Conservation (phyloP, 2,329 filamentous ascomycete genomes). For the Fusarium sacchari region DNA sequence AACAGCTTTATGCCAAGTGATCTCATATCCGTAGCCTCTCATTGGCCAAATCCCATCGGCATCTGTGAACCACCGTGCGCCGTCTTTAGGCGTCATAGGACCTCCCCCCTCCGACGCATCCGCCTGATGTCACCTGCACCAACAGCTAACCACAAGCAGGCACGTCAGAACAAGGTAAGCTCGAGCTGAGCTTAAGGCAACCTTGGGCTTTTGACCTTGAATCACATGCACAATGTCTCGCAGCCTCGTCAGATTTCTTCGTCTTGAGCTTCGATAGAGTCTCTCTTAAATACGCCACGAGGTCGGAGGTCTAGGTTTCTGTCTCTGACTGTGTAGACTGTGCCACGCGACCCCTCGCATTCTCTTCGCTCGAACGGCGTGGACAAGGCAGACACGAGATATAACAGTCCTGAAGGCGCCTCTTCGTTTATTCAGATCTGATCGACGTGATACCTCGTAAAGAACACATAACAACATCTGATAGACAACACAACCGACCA, state of each 20-base stretch:
- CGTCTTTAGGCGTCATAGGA: conserved; percentile 37
- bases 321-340: conserved; percentile 1
- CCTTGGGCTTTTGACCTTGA: conserved; percentile 19
- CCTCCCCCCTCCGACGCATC: conserved; percentile 34
- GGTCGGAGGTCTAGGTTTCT: conserved; percentile 13
- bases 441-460: conserved; percentile 1
- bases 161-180: conserved; percentile 10
- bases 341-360: conserved; percentile 38
- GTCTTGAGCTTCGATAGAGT: conserved; percentile 10
- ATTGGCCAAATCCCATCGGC: conserved; percentile 35
- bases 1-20: conserved; percentile 20
- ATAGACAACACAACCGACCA: neutral
- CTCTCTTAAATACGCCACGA: conserved; percentile 4
- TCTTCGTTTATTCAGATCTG: neutral
- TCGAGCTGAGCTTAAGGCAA: neutral
- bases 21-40: conserved; percentile 11
- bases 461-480: neutral
- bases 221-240: conserved; percentile 43
- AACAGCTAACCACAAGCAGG: conserved; percentile 23
- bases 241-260: conserved; percentile 18
- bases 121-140: conserved; percentile 37
- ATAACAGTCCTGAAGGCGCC: conserved; percentile 20
- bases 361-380: neutral
- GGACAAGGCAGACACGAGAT: conserved; percentile 17
- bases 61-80: conserved; percentile 14